Evolutionary conservation across 768 basidiomycete species (phyloP).

Genomic region (Termitomyces sp.): DNA sequence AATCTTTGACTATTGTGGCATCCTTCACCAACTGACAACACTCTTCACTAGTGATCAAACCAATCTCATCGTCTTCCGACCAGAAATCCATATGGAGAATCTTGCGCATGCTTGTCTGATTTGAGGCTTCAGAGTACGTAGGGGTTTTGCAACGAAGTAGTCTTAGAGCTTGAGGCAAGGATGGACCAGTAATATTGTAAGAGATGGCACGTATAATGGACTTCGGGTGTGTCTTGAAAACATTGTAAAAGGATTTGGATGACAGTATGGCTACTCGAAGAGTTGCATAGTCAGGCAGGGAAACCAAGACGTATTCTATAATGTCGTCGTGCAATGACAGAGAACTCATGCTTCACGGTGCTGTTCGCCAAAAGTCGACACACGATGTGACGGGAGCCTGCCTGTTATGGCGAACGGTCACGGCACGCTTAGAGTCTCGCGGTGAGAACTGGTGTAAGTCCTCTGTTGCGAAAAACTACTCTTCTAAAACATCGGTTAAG

Average conservation of each 20-base stretch:
- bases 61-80: slow-evolving; percentile 10
- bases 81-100: slow-evolving; percentile 1
- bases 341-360: slow-evolving; percentile 6
- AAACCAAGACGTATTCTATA: slow-evolving; percentile 21
- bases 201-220: slow-evolving; percentile 25
- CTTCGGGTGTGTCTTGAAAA: slow-evolving; percentile 22
- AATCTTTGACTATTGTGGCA: slow-evolving; percentile 16
- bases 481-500: no score
- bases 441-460: no score
- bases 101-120: background rate
- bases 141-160: slow-evolving; percentile 13
- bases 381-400: no score
- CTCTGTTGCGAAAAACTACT: no score
- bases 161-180: slow-evolving; percentile 24
- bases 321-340: slow-evolving; percentile 24
- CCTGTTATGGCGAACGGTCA: no score
- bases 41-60: slow-evolving; percentile 17
- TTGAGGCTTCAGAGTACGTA: background rate
- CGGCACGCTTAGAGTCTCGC: no score
- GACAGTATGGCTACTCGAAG: slow-evolving; percentile 20
- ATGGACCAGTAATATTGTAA: slow-evolving; percentile 21
- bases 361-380: slow-evolving; percentile 1
- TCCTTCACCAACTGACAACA: slow-evolving; percentile 16
- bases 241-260: slow-evolving; percentile 22
- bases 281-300: slow-evolving; percentile 21